Evolutionary conservation across 2,329 filamentous ascomycete species (phyloP), one percentile per base, ranked within the genome.

Genomic region (Fusarium lyarnte): DNA sequence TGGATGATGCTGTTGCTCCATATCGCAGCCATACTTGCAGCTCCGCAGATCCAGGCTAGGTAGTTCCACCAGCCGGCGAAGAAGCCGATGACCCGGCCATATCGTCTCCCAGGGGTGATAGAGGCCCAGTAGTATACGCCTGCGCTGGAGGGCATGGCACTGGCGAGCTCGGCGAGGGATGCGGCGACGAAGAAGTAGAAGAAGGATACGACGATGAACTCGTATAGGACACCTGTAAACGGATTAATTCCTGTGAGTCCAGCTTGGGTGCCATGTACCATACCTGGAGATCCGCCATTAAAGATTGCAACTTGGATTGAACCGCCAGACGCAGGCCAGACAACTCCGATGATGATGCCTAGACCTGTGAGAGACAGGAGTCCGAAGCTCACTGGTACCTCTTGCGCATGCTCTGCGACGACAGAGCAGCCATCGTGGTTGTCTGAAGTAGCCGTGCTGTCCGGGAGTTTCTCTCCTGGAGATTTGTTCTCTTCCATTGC

Each of bases 191-290:
- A 38, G 17, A 53, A 38, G 33, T 53, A 53, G 13, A 53, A 53
- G 13, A 53, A 12, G 0, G 49, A 53, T 8, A 53, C 49, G 1
- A 38, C 49, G 9, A 53, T 53, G 14, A 53, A 53, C 14, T 53
- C 49, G 33, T 53, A n/a, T 2, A 53, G 13, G 1, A 53, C 49
- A 2, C 49, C 49, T 53, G 0, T 7, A 27, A 1, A 2, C 10
- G 2, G 0, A 5, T 51, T 2, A 51, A 16, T 10, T 14, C 0
- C 2, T 8, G 2, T 14, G 16, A 14, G 2, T 33, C 8, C 8
- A 13, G 2, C 8, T 3, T 7, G 1, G 8, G 29, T 25, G 5
- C 0, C 2, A 3, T 52, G 4, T 1, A 16, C 2, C 2, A 0
- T 52, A 53, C 49, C 49, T 38, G 49, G 23, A 1, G 35, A 53